Conservation (phyloP, 179 eudicot genomes). For the Corrigiola litoralis region DNA sequence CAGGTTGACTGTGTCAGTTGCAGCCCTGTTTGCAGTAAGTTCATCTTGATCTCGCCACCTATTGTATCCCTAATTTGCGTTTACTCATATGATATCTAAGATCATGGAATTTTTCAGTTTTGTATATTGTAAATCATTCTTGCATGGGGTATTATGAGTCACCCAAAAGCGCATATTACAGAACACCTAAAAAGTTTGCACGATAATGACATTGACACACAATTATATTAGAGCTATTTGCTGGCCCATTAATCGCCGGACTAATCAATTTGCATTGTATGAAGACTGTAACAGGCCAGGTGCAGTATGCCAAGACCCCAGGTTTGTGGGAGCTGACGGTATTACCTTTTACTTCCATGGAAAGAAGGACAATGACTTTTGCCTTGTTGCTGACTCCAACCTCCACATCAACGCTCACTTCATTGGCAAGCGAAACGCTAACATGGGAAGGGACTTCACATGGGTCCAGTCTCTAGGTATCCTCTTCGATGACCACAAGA, state of each 20-base stretch:
- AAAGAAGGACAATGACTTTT: conserved; percentile 55
- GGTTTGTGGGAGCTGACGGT: conserved; percentile 67
- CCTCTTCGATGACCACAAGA: conserved; percentile 46
- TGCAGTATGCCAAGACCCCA: conserved; percentile 67
- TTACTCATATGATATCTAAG: not conserved
- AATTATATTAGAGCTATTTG: too few species aligned
- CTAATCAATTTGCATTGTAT: not conserved
- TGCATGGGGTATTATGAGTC: too few species aligned
- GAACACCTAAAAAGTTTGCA: too few species aligned
- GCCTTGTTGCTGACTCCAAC: conserved; percentile 60
- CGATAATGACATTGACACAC: too few species aligned
- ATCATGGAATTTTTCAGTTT: not conserved
- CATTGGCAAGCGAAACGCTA: conserved; percentile 51
- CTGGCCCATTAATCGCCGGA: too few species aligned
- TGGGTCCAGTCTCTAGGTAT: conserved; percentile 71
- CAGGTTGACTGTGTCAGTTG: conserved; percentile 68
- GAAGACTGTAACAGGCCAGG: conserved; percentile 62
- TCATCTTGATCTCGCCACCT: not conserved
- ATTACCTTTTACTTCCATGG: conserved; percentile 76
- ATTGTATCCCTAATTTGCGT: not conserved
- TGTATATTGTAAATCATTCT: too few species aligned
- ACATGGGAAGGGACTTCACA: conserved; percentile 62
- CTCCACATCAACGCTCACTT: conserved; percentile 72
- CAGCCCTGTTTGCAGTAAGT: conserved; percentile 69
- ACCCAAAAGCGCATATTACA: too few species aligned